Evolutionary conservation across 805 yeast species (phyloP).

Genomic region (Wilhelminamyces savonicus): DNA sequence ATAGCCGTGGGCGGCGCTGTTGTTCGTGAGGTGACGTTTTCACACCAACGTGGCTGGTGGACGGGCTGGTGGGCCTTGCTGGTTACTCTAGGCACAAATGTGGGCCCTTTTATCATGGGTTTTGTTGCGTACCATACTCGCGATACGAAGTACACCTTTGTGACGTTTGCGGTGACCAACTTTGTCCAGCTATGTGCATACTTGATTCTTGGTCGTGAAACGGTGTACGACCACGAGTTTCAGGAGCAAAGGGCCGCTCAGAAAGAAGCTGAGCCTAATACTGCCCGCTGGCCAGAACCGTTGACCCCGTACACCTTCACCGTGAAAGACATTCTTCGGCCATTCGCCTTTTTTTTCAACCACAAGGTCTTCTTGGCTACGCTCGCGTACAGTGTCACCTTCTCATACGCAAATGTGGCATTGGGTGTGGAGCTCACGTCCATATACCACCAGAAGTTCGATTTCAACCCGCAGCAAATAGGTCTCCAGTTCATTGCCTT

Average conservation of each 20-base stretch:
- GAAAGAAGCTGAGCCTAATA: too few relatives aligned
- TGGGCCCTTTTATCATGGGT: conserved; percentile 13
- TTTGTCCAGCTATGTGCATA: conserved; percentile 7
- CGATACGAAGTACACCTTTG: conserved; percentile 7
- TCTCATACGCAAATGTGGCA: conserved; percentile 15
- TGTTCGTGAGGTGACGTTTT: conserved; percentile 9
- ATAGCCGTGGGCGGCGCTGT: conserved; percentile 10
- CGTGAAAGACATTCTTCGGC: conserved; percentile 4
- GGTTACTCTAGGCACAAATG: conserved; percentile 10
- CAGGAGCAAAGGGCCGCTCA: too few relatives aligned
- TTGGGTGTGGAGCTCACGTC: conserved; percentile 16
- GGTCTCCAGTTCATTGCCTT: conserved; percentile 17
- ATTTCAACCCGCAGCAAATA: conserved; percentile 14
- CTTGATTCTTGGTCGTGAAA: conserved; percentile 8
- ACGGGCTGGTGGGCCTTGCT: conserved; percentile 10
- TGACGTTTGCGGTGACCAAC: conserved; percentile 9
- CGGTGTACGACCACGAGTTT: conserved; percentile 6
- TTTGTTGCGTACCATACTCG: conserved; percentile 6
- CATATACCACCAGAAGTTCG: conserved; percentile 11
- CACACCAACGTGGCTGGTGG: conserved; percentile 11
- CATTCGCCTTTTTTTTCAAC: conserved; percentile 4
- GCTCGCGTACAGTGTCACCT: conserved; percentile 13
- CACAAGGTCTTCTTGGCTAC: conserved; percentile 8
- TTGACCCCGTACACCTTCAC: conserved; percentile 1
- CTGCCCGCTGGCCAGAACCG: too few relatives aligned